Evolutionary conservation across 2,329 filamentous ascomycete genomes (phyloP), one percentile per base, ranked within the genome.

Genomic region (Fonsecaea pedrosoi): DNA sequence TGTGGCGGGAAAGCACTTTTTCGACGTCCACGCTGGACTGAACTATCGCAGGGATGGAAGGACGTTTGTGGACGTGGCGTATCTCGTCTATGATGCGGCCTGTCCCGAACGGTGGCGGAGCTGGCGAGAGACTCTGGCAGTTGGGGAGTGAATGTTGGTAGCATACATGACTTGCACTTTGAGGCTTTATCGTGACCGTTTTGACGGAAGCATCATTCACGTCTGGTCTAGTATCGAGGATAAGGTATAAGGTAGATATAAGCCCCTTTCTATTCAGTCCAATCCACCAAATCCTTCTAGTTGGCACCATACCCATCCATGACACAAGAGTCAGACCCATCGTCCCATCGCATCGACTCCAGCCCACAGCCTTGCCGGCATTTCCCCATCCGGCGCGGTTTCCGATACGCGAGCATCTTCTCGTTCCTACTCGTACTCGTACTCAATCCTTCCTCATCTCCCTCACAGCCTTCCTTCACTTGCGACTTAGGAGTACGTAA

Each of bases 1-100:
- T 30, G 30, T 25, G 4, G 18, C 25, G 21, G 30, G 42, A 9
- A 13, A 37, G n/a, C 58, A 30, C 10, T 60, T 60, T 32, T 60
- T 37, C 32, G 58, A 60, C 37, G 45, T 60, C 15, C 45, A 35
- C 8, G 58, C 45, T 30, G 58, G 40, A 12, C 32, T 60, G 12
- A 60, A 53, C 45, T 60, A 60, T 15, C 58, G 58, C 32, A 32
- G 37, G 4, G 58, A 9, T 8, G 58, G 58, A 38, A 60, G 25
- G 58, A 60, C 42, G 13, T 53, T 35, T 18, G 58, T 60, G 4
- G 42, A 60, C 30, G 45, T 60, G 6, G 37, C 30, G 1, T 60
- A 60, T 38, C 9, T 60, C 15, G 37, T 37, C 0, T 60, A 60
- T 9, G 58, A 60, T 6, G 2, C 18, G 8, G 25, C 34, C 45